phyloP scores from a whole-genome alignment of 495 filamentous ascomycete genomes.

The Acidiella bohemica region DNA sequence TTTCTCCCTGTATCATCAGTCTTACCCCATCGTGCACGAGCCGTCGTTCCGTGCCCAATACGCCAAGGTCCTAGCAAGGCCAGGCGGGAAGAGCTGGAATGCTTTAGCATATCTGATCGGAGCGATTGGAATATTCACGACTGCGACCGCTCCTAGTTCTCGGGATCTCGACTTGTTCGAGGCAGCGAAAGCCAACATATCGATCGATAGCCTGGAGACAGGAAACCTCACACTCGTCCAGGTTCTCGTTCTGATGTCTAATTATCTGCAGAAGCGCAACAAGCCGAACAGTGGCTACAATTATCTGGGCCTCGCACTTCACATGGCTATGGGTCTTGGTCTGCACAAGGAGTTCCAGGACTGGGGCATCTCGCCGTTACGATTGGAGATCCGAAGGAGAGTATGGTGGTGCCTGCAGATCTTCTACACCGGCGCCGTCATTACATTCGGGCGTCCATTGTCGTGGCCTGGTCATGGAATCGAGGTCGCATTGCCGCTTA shows the following conservation, averaged over 20 bases:
- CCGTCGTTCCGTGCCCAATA: constrained; percentile 13
- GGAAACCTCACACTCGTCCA: constrained; percentile 10
- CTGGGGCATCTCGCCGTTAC: constrained; percentile 23
- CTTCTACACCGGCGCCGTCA: constrained; percentile 28
- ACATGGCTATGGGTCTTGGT: constrained; percentile 36
- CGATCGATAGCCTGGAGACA: constrained; percentile 9
- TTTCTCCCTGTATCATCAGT: constrained; percentile 10
- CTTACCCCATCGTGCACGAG: constrained; percentile 15
- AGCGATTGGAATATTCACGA: constrained; percentile 10
- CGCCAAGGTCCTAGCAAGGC: constrained; percentile 1
- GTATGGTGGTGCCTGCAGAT: constrained; percentile 29
- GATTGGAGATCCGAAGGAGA: constrained; percentile 24
- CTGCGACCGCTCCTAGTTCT: not conserved
- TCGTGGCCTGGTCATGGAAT: constrained; percentile 17
- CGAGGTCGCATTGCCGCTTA: constrained; percentile 23
- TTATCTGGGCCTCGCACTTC: constrained; percentile 31
- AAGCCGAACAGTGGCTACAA: constrained; percentile 15
- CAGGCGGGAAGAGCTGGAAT: constrained; percentile 4
- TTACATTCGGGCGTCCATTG: constrained; percentile 26
- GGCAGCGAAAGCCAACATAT: constrained; percentile 9
- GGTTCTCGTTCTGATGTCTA: constrained; percentile 8
- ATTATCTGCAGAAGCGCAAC: constrained; percentile 21
- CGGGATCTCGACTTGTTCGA: constrained; percentile 7
- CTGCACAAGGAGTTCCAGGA: constrained; percentile 26
- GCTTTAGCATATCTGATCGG: constrained; percentile 7